These are phyloP conservation scores for Sarocladium strictum DNA, from an alignment of 2,329 filamentous ascomycete species.

Conservation along the genomic window DNA sequence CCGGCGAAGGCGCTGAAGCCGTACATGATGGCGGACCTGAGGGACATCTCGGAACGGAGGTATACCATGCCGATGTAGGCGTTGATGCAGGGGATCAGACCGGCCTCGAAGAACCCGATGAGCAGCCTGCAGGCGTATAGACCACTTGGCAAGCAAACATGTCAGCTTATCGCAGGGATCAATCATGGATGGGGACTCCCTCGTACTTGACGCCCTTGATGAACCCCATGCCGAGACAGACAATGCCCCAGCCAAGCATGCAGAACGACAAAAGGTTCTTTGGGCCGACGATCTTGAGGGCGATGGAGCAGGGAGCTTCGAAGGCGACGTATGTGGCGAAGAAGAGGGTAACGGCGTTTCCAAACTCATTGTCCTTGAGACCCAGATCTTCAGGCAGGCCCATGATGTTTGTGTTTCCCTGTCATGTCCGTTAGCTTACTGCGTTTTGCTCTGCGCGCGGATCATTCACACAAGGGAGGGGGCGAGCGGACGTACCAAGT, in stretches of 20 bases:
- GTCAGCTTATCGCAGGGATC: too few relatives aligned
- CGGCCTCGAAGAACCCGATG: constrained; percentile 11
- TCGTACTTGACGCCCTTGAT: constrained; percentile 6
- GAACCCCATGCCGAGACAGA: constrained; percentile 16
- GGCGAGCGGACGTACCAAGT: constrained; percentile 13
- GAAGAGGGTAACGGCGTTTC: constrained; percentile 12
- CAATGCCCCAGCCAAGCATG: constrained; percentile 14
- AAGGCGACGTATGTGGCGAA: constrained; percentile 25
- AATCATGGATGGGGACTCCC: too few relatives aligned
- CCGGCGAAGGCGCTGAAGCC: constrained; percentile 32
- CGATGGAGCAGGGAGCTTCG: constrained; percentile 23
- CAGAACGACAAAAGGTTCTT: constrained; percentile 21
- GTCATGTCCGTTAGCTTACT: too few relatives aligned
- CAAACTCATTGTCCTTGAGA: constrained; percentile 23
- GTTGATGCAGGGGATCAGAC: constrained; percentile 9
- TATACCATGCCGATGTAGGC: constrained; percentile 16
- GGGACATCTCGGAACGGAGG: constrained; percentile 14
- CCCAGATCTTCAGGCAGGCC: constrained; percentile 24
- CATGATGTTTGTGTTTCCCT: constrained; percentile 20
- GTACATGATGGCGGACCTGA: constrained; percentile 31
- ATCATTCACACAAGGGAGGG: too few relatives aligned
- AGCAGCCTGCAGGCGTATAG: constrained; percentile 10
- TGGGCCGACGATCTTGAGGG: constrained; percentile 23
- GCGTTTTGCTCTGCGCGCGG: too few relatives aligned
- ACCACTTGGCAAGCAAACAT: too few relatives aligned